phyloP scores from a whole-genome alignment of 2,329 filamentous ascomycete genomes.

The Dothistroma pini region DNA sequence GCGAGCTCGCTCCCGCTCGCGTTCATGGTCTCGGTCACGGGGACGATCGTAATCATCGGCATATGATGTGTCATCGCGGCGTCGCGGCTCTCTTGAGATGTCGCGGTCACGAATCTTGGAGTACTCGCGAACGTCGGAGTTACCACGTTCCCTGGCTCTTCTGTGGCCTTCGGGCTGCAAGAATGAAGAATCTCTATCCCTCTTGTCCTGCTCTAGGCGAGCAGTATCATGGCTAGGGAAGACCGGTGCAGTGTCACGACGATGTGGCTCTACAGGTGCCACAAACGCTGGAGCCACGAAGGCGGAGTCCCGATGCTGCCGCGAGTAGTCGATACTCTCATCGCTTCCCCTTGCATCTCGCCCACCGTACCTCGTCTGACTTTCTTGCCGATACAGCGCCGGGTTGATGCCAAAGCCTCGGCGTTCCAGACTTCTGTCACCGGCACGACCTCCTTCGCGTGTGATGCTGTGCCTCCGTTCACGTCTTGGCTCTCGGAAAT shows the following conservation, averaged over 20 bases:
- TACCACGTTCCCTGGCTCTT: slow-evolving; percentile 6
- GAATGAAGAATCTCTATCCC: slow-evolving; percentile 27
- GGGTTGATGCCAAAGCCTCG: slow-evolving; percentile 47
- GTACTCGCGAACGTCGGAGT: slow-evolving; percentile 24
- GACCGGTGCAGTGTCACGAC: slow-evolving; percentile 30
- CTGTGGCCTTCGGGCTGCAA: slow-evolving; percentile 26
- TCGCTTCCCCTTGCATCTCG: slow-evolving; percentile 36
- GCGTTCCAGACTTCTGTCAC: slow-evolving; percentile 43
- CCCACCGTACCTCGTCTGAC: slow-evolving; percentile 30
- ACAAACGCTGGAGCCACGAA: slow-evolving; percentile 15
- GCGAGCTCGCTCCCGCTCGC: slow-evolving; percentile 25
- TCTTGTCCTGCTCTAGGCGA: slow-evolving; percentile 28
- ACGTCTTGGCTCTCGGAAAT: slow-evolving; percentile 40
- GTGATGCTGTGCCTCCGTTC: slow-evolving; percentile 37
- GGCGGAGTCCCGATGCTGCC: slow-evolving; percentile 30
- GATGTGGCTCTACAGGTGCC: slow-evolving; percentile 19
- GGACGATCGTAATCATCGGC: slow-evolving; percentile 19
- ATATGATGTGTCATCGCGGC: slow-evolving; percentile 32
- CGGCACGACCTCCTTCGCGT: slow-evolving; percentile 27
- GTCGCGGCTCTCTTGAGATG: slow-evolving; percentile 25
- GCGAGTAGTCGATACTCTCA: slow-evolving; percentile 39
- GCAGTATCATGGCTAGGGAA: slow-evolving; percentile 22
- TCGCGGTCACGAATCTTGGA: slow-evolving; percentile 20
- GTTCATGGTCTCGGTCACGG: slow-evolving; percentile 24
- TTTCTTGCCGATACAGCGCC: slow-evolving; percentile 16